Base-by-base conservation (phyloP, 129 eudicot species). In the Tagetes patula region DNA sequence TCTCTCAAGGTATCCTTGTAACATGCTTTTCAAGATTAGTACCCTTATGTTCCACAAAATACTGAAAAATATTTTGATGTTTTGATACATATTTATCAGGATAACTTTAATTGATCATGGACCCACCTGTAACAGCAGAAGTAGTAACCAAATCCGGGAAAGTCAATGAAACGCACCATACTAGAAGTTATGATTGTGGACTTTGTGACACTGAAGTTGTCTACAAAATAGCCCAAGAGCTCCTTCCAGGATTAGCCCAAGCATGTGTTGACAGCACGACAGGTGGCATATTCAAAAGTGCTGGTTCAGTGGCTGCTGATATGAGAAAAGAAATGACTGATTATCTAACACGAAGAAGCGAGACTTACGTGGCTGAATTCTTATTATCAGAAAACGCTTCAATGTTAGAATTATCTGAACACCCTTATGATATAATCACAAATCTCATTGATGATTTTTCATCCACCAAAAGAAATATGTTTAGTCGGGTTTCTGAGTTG, bases 201-300 rank as follows among this genome's bases (percentile, higher is more conserved):
- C 92, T 89, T 5, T 87, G 65, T 49, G 98, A 93, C 83, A 78
- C 81, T 5, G 96, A 89, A 75, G 54, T 85, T 45, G 88, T 83
- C 75, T 82, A 84, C 83, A 89, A 86, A 83, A 84, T 93, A 66
- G 96, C 96, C n/a, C 82, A 84, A 75, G 87, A 76, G 31, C 77
- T 93, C 65, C 96, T 93, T 46, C 88, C 95, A 2, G 98, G 98
- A 67, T 84, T 93, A 74, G 91, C 96, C 46, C 79, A 92, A 56
- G 87, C 96, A 50, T 89, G 96, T 65, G 83, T 93, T 41, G 98
- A 93, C 84, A 87, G 81, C 90, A 93, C 98, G 1, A 84, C 87
- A 0, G 98, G 98, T 10, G 98, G 85, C 75, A 46, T 93, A 71
- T 87, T 93, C 72, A 85, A 41, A 49, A 89, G 59, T 68, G 92